Evolutionary conservation across 2,329 filamentous ascomycete species (phyloP).

Genomic region (Ambrosiella beaveri): DNA sequence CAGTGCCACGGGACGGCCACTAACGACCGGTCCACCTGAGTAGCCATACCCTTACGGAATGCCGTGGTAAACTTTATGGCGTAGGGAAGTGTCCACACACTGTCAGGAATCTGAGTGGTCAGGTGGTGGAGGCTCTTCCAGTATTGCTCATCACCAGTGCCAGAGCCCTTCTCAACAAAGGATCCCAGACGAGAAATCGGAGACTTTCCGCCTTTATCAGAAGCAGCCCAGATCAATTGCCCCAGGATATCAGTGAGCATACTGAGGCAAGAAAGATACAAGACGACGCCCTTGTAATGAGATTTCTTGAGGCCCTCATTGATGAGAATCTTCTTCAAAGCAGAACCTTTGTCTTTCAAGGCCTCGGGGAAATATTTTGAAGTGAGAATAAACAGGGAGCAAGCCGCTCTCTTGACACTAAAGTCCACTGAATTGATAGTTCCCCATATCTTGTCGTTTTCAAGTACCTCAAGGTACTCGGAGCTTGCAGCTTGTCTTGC

Average conservation of each 20-base stretch:
- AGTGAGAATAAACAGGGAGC: constrained; percentile 32
- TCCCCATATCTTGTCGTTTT: constrained; percentile 48
- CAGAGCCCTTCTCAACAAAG: constrained; percentile 71
- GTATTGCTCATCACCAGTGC: constrained; percentile 52
- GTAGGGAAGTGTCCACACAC: constrained; percentile 28
- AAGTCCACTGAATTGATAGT: constrained; percentile 45
- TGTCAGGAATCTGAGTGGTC: constrained; percentile 39
- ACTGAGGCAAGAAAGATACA: not conserved
- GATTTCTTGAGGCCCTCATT: constrained; percentile 54
- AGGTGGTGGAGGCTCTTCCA: constrained; percentile 55
- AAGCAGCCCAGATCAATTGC: constrained; percentile 45
- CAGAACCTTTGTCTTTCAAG: constrained; percentile 31
- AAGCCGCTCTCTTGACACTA: constrained; percentile 32
- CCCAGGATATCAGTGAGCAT: constrained; percentile 40
- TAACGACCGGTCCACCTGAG: constrained; percentile 54
- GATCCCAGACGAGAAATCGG: constrained; percentile 41
- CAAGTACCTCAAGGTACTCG: constrained; percentile 49
- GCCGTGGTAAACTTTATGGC: constrained; percentile 46
- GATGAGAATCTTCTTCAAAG: constrained; percentile 44
- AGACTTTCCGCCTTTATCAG: constrained; percentile 31
- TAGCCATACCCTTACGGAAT: constrained; percentile 52
- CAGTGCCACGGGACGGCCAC: constrained; percentile 58
- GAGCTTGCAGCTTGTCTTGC: constrained; percentile 38
- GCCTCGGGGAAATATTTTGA: constrained; percentile 30
- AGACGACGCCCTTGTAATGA: constrained; percentile 46